These are phyloP conservation scores for Cryptococcus neoformans DNA, from an alignment of 1,284 basidiomycete species.

Conservation along the genomic window DNA sequence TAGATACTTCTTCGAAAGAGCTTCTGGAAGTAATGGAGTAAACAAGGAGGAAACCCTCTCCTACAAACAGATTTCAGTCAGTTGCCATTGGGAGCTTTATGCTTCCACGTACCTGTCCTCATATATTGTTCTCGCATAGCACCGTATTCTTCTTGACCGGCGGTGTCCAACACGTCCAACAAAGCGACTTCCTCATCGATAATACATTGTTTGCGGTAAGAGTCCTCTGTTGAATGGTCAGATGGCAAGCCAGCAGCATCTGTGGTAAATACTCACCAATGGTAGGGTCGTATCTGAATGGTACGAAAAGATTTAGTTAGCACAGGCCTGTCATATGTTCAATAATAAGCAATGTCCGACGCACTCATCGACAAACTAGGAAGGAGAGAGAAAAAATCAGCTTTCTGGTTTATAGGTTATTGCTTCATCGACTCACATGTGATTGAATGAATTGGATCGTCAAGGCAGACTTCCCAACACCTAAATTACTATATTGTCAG, in stretches of 20 bases:
- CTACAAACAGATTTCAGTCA: constrained; percentile 57
- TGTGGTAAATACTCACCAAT: constrained; percentile 57
- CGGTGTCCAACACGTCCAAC: constrained; percentile 96
- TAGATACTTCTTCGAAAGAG: constrained; percentile 96
- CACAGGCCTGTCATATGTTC: background rate
- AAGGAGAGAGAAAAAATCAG: constrained; percentile 10
- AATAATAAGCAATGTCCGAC: constrained; percentile 7
- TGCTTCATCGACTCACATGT: constrained; percentile 35
- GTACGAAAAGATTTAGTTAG: constrained; percentile 4
- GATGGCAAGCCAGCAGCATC: constrained; percentile 1
- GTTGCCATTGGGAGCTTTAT: constrained; percentile 18
- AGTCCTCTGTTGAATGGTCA: constrained; percentile 59
- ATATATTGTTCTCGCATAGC: constrained; percentile 52
- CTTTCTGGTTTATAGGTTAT: background rate
- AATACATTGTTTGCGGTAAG: constrained; percentile 91
- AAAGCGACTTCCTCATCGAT: constrained; percentile 98
- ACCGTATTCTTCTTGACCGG: constrained; percentile 98
- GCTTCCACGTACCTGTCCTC: constrained; percentile 53
- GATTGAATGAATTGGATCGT: constrained; percentile 96
- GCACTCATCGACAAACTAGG: constrained; percentile 84
- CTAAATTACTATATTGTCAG: constrained; percentile 51
- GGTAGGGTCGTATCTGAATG: constrained; percentile 77
- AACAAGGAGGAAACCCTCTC: constrained; percentile 97
- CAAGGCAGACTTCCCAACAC: constrained; percentile 88
- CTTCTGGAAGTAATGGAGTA: constrained; percentile 98